These are phyloP conservation scores for Rhizophlyctis rosea DNA, from an alignment of 192 early-diverging fungal species.

Conservation along the genomic window DNA sequence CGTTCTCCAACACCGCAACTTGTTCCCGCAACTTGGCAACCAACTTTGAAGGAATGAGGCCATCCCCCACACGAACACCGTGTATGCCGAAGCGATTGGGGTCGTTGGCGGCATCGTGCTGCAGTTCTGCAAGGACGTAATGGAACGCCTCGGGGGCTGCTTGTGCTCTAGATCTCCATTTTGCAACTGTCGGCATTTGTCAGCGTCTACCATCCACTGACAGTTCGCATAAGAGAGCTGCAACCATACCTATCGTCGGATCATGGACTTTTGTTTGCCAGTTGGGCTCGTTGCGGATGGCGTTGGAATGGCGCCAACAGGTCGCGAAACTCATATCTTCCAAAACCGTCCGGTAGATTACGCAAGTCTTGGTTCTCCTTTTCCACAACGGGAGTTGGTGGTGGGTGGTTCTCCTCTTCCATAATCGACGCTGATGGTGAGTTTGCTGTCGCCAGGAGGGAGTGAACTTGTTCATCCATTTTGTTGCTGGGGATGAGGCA, in stretches of 20 bases:
- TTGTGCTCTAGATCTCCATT: not conserved
- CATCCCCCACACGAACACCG: constrained; percentile 13
- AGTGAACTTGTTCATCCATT: too few relatives aligned
- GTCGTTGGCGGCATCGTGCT: not conserved
- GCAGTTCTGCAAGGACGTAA: not conserved
- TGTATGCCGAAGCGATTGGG: not conserved
- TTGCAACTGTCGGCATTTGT: not conserved
- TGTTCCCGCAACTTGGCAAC: constrained; percentile 30
- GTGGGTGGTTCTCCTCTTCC: too few relatives aligned
- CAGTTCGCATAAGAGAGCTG: constrained; percentile 9
- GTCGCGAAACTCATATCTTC: too few relatives aligned
- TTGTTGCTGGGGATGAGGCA: too few relatives aligned
- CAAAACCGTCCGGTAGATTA: too few relatives aligned
- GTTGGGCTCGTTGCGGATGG: constrained; percentile 46
- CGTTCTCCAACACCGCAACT: constrained; percentile 12
- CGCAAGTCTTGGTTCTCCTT: too few relatives aligned
- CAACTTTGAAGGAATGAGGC: constrained; percentile 27
- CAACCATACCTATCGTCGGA: constrained; percentile 24
- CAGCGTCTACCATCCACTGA: not conserved
- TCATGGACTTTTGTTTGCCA: constrained; percentile 39
- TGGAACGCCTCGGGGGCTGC: not conserved
- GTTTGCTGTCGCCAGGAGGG: too few relatives aligned
- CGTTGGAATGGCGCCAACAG: too few relatives aligned
- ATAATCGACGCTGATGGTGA: too few relatives aligned
- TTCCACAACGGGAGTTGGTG: too few relatives aligned